A percentile compares a stretch with the other conserved stretches of the same genome.
Evolutionary conservation across 1,284 basidiomycete species (phyloP).

Genomic region (Lentinus polychrous): DNA sequence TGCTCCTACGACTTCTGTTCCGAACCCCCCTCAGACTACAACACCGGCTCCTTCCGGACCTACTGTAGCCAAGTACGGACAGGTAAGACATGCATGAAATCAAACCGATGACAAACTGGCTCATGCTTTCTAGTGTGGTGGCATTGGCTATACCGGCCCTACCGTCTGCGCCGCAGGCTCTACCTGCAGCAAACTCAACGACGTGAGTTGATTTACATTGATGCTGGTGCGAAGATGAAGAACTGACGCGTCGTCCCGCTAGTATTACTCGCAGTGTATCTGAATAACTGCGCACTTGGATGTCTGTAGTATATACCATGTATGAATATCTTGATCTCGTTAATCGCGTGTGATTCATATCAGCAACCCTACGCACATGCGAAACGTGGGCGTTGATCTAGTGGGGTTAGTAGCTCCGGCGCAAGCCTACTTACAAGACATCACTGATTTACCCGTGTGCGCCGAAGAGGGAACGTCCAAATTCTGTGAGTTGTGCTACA

Average conservation of each 20-base stretch:
- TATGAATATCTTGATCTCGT: no score
- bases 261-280: not conserved
- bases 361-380: no score
- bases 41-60: not conserved
- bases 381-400: no score
- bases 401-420: no score
- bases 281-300: no score
- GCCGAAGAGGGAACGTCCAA: no score
- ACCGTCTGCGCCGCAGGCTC: conserved; percentile 1
- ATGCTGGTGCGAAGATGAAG: not conserved
- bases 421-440: no score
- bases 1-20: not conserved
- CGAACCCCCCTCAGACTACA: not conserved
- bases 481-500: no score
- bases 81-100: conserved; percentile 7
- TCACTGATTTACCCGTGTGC: no score
- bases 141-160: conserved; percentile 2
- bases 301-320: no score
- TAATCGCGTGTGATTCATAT: no score
- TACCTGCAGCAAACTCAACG: conserved; percentile 3
- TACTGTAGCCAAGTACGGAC: conserved; percentile 6
- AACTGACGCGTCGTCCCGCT: not conserved
- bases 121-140: conserved; percentile 6
- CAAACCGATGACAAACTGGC: no score
- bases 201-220: conserved; percentile 1